phyloP scores from a whole-genome alignment of 1,139 yeast genomes.

The Lodderomyces parapsilosis region DNA sequence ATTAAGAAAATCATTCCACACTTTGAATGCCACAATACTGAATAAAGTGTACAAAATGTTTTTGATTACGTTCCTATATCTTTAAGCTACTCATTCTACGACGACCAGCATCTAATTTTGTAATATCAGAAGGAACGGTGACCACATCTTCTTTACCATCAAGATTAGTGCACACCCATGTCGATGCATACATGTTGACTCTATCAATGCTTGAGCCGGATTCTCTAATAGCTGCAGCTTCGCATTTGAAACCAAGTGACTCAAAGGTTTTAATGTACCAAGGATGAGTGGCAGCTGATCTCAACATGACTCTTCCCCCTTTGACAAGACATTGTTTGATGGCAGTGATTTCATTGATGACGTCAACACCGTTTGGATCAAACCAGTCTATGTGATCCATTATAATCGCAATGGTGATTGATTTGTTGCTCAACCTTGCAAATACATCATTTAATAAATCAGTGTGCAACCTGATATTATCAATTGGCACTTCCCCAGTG shows the following conservation, averaged over 20 bases:
- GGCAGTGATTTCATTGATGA: conserved; percentile 63
- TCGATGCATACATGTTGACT: conserved; percentile 84
- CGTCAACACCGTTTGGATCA: conserved; percentile 63
- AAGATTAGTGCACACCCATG: conserved; percentile 74
- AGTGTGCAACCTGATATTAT: conserved; percentile 73
- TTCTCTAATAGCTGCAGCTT: conserved; percentile 66
- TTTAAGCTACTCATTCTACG: conserved; percentile 42
- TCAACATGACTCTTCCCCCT: conserved; percentile 72
- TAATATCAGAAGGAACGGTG: conserved; percentile 10
- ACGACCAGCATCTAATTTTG: conserved; percentile 17
- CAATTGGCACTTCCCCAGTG: conserved; percentile 43
- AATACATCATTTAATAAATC: conserved; percentile 77
- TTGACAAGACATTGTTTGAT: conserved; percentile 60
- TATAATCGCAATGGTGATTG: conserved; percentile 73
- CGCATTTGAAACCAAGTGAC: conserved; percentile 61
- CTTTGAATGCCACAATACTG: not conserved
- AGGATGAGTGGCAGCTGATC: conserved; percentile 72
- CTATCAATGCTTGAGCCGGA: conserved; percentile 70
- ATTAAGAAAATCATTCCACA: not conserved
- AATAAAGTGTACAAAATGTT: too few relatives aligned
- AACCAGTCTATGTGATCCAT: conserved; percentile 97
- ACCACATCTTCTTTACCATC: conserved; percentile 12
- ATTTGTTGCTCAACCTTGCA: conserved; percentile 57
- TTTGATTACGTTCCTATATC: conserved; percentile 29
- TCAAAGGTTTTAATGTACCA: conserved; percentile 78